These are phyloP conservation scores for Ceratocystis alfenasii DNA, from an alignment of 2,329 filamentous ascomycete species.

Conservation along the genomic window DNA sequence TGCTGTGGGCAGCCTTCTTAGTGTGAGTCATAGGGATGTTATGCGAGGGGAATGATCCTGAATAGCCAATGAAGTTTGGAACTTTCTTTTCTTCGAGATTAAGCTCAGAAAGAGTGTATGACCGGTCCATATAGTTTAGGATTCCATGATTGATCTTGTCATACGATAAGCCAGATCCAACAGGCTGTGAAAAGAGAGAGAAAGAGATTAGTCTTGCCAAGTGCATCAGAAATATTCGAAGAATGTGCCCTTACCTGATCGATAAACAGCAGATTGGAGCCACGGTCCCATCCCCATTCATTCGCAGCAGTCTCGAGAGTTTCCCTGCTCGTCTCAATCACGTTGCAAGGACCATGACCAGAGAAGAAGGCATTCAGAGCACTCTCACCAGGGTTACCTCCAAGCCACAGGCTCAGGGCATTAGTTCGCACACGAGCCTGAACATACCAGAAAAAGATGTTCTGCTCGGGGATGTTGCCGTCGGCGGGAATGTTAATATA, in stretches of 20 bases:
- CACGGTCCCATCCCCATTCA: constrained; percentile 54
- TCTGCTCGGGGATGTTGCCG: constrained; percentile 25
- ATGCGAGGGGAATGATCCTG: constrained; percentile 12
- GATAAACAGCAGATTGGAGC: constrained; percentile 45
- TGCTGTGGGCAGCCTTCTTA: constrained; percentile 42
- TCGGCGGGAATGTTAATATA: constrained; percentile 50
- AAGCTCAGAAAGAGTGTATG: constrained; percentile 30
- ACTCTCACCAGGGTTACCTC: constrained; percentile 54
- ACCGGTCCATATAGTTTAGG: constrained; percentile 36
- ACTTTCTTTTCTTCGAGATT: constrained; percentile 28
- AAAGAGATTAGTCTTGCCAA: constrained; percentile 29
- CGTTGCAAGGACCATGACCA: constrained; percentile 44
- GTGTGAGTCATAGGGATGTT: constrained; percentile 43
- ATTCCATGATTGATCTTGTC: constrained; percentile 53
- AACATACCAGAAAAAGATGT: constrained; percentile 42
- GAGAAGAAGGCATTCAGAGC: constrained; percentile 53
- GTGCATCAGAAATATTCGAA: constrained; percentile 19
- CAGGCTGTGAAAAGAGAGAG: constrained; percentile 35
- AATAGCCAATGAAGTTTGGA: constrained; percentile 24
- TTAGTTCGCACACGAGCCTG: constrained; percentile 31
- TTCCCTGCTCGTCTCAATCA: constrained; percentile 33
- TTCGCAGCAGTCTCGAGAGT: constrained; percentile 44
- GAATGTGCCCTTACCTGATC: constrained; percentile 34
- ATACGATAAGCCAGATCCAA: constrained; percentile 57
- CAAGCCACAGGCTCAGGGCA: constrained; percentile 44